A percentile compares a stretch with the other conserved stretches of the same genome.
phyloP scores from a whole-genome alignment of 2,329 filamentous ascomycete genomes.

The Pseudodiploospora longispora region DNA sequence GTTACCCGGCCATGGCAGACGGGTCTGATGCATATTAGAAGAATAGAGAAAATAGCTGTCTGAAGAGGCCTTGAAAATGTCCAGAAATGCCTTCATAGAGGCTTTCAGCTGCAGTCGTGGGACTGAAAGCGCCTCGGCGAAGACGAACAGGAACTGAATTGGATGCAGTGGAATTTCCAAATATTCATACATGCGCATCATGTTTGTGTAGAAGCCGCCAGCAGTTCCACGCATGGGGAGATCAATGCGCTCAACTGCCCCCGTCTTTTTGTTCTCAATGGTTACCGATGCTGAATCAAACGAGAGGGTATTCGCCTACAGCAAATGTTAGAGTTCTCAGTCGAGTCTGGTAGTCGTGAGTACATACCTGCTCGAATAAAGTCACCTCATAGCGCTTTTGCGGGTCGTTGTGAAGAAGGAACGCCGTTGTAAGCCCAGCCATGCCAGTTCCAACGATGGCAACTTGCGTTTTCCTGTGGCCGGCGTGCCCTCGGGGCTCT shows the following conservation, averaged over 20 bases:
- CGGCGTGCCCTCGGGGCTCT: no score
- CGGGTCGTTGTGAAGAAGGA: conserved; percentile 25
- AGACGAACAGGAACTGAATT: conserved; percentile 45
- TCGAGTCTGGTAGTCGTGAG: conserved; percentile 7
- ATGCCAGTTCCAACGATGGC: conserved; percentile 31
- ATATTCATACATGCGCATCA: conserved; percentile 48
- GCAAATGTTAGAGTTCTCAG: conserved; percentile 5
- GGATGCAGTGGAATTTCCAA: conserved; percentile 41
- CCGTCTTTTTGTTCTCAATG: conserved; percentile 22
- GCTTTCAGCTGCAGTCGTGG: not conserved
- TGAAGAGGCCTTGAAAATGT: conserved; percentile 13
- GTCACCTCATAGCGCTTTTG: conserved; percentile 24
- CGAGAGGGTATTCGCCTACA: conserved; percentile 24
- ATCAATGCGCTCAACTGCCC: conserved; percentile 26
- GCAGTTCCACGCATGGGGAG: conserved; percentile 31
- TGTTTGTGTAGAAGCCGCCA: conserved; percentile 43
- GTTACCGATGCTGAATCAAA: conserved; percentile 32
- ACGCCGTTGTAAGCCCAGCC: conserved; percentile 27
- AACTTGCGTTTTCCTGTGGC: conserved; percentile 8
- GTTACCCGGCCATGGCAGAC: conserved; percentile 32
- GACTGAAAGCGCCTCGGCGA: conserved; percentile 27
- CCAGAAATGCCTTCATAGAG: conserved; percentile 1
- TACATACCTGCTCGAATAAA: conserved; percentile 28
- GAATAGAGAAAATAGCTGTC: conserved; percentile 43
- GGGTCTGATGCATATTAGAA: conserved; percentile 43